phyloP scores from a whole-genome alignment of 345 rosid species.

The Mangifera indica region DNA sequence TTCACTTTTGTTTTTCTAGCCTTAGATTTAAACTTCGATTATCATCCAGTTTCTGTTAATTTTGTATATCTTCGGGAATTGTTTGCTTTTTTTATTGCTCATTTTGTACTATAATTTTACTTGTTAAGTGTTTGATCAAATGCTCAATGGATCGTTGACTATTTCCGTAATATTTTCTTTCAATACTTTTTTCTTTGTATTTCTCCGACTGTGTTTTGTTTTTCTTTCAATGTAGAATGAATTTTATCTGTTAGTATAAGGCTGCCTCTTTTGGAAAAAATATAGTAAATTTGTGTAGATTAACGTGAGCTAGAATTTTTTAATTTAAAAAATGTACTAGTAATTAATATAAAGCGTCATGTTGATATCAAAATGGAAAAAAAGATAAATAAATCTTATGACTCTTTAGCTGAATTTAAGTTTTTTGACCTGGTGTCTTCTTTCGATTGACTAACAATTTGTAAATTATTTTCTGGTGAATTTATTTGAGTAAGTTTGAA shows the following conservation, averaged over 20 bases:
- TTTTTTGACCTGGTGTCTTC: background rate
- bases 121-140: constrained; percentile 33
- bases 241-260: background rate
- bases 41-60: background rate
- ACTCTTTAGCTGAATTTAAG: background rate
- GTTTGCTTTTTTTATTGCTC: background rate
- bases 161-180: constrained; percentile 1
- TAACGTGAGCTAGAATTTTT: background rate
- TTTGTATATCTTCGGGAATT: background rate
- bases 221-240: background rate
- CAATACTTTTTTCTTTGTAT: background rate
- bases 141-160: constrained; percentile 26
- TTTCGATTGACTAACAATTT: background rate
- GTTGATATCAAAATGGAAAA: background rate
- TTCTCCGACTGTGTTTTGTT: background rate
- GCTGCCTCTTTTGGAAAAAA: background rate
- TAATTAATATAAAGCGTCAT: background rate
- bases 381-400: background rate
- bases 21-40: constrained; percentile 1
- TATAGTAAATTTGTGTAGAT: background rate
- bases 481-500: background rate
- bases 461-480: background rate
- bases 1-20: constrained; percentile 1
- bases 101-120: background rate
- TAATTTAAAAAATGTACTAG: background rate